Base-by-base conservation (phyloP, 139 green algal genomes). In the Chlorella sorokiniana region DNA sequence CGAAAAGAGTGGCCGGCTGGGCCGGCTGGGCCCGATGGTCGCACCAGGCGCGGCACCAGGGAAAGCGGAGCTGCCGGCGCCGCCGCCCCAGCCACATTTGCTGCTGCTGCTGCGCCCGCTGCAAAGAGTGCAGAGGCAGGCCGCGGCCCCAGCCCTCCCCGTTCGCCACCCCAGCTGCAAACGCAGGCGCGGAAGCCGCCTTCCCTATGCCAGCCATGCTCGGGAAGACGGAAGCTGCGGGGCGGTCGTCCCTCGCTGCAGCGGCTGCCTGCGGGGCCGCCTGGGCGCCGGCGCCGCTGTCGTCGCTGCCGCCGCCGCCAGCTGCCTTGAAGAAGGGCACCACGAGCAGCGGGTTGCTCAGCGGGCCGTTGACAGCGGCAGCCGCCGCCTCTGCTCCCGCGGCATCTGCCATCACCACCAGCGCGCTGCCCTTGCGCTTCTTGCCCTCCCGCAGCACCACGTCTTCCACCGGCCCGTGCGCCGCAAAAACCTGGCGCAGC, bases 331-430 rank as follows among this genome's bases (percentile, higher is more conserved):
- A n/a, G 56, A 86, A 73, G 1, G 85, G 85, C 65, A 88, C 69
- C 22, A 89, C 84, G 74, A 89, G 79, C 67, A 91, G 76, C 37
- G 88, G 88, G 35, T 79, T 71, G 27, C 37, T 22, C 1, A 76
- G 37, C 22, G 40, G 25, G 27, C 86, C 86, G 62, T 83, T 79
- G 33, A 63, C 56, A 6, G 78, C n/a, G 33, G 51, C 41, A 29
- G 81, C 81, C 11, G 88, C 86, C 8, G 81, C 52, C 0, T 31
- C 63, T 1, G 86, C 89, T 14, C 45, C 87, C 8, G 69, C 70
- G 20, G 61, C 38, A 9, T 71, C 79, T 4, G 62, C 74, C 89
- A 95, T 95, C 4, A 93, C 85, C 29, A 95, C 90, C 54, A 94
- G 64, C 0, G 91, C 91, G 10, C 71, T 86, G 29, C 81, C 87